These are phyloP conservation scores for Phyllosticta paracitricarpa DNA, from an alignment of 2,329 filamentous ascomycete genomes.

Conservation along the genomic window DNA sequence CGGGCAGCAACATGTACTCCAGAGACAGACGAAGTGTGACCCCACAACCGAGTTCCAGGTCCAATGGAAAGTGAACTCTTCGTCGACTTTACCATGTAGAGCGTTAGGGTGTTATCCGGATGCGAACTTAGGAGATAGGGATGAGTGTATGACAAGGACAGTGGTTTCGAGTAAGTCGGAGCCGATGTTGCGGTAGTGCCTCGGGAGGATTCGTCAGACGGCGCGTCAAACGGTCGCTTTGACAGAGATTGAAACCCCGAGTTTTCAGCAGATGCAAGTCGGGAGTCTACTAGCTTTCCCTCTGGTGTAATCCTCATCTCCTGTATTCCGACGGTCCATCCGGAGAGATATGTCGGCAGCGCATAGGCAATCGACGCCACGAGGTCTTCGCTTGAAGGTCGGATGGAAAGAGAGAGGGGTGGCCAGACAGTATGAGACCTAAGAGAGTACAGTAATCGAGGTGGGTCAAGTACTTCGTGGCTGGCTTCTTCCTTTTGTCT, in stretches of 20 bases:
- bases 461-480: slow-evolving; percentile 25
- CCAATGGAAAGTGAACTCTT: slow-evolving; percentile 56
- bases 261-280: slow-evolving; percentile 41
- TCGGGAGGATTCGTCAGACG: slow-evolving; percentile 6
- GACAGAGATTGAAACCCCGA: slow-evolving; percentile 35
- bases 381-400: slow-evolving; percentile 52
- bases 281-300: slow-evolving; percentile 40
- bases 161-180: slow-evolving; percentile 30
- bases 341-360: slow-evolving; percentile 62
- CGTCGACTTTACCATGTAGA: slow-evolving; percentile 72
- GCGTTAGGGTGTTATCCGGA: slow-evolving; percentile 75
- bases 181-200: slow-evolving; percentile 12
- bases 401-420: slow-evolving; percentile 73
- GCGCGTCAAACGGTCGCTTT: slow-evolving; percentile 11
- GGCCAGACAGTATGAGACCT: slow-evolving; percentile 69
- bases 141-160: slow-evolving; percentile 50
- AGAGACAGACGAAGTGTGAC: slow-evolving; percentile 82
- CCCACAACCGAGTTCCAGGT: slow-evolving; percentile 69
- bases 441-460: slow-evolving; percentile 63
- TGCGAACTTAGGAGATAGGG: slow-evolving; percentile 79
- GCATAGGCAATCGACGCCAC: slow-evolving; percentile 84
- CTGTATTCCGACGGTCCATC: slow-evolving; percentile 88
- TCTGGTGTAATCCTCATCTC: slow-evolving; percentile 59
- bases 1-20: slow-evolving; percentile 74
- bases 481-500: slow-evolving; percentile 13